Conservation (phyloP, 805 yeast species). For the Sugiyamaella chiloensis region DNA sequence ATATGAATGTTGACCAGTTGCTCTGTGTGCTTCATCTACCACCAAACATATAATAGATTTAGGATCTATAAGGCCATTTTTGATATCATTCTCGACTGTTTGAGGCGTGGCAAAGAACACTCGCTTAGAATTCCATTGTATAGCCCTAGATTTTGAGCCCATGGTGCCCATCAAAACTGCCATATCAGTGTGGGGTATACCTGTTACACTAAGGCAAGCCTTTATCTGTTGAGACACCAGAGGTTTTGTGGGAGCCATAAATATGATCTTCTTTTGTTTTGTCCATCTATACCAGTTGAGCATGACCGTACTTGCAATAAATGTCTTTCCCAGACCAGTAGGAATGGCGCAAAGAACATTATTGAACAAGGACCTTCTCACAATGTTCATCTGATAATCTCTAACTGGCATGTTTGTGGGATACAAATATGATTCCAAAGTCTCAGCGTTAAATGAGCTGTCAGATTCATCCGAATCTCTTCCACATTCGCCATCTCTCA, state of each 20-base stretch:
- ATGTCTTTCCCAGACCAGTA: conserved; percentile 95
- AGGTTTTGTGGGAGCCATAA: conserved; percentile 96
- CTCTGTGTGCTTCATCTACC: conserved; percentile 93
- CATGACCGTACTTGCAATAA: conserved; percentile 93
- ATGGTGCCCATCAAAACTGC: conserved; percentile 59
- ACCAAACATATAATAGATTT: conserved; percentile 69
- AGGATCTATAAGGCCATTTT: conserved; percentile 71
- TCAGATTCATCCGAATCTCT: conserved; percentile 21
- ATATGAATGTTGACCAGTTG: conserved; percentile 86
- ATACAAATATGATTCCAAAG: conserved; percentile 55
- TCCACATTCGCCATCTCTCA: background rate
- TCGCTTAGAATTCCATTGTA: conserved; percentile 69
- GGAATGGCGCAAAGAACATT: conserved; percentile 88
- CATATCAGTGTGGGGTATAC: conserved; percentile 69
- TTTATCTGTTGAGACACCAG: conserved; percentile 93
- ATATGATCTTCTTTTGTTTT: conserved; percentile 68
- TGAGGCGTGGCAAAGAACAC: conserved; percentile 96
- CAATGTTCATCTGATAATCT: conserved; percentile 84
- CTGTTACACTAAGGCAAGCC: conserved; percentile 85
- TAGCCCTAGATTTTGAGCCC: conserved; percentile 54
- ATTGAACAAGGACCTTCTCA: conserved; percentile 62
- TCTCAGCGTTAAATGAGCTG: conserved; percentile 45
- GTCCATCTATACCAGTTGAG: conserved; percentile 88
- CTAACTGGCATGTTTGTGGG: conserved; percentile 82
- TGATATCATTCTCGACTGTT: conserved; percentile 86